These are phyloP conservation scores for Rhizodiscina lignyota DNA, from an alignment of 495 filamentous ascomycete genomes.

Conservation along the genomic window DNA sequence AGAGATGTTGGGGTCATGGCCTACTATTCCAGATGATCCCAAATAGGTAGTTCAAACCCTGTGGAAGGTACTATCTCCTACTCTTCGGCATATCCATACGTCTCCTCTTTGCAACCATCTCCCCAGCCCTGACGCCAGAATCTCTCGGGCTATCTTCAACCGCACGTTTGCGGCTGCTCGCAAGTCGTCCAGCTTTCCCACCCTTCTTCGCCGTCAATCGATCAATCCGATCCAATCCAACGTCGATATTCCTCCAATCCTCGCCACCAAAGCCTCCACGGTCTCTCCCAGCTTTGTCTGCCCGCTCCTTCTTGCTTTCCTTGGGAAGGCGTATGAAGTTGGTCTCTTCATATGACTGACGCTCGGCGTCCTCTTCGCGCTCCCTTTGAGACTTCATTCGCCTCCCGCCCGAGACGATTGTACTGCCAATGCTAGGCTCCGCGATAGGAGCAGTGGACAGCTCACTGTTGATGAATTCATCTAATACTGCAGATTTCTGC, in stretches of 20 bases:
- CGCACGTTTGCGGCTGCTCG: slow-evolving; percentile 66
- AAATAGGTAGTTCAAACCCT: too few relatives aligned
- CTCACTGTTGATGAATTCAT: slow-evolving; percentile 72
- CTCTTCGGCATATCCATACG: too few relatives aligned
- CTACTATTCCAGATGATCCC: too few relatives aligned
- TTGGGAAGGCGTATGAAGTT: slow-evolving; percentile 75
- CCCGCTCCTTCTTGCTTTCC: slow-evolving; percentile 46
- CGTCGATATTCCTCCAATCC: slow-evolving; percentile 63
- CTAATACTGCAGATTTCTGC: slow-evolving; percentile 57
- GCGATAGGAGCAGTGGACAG: slow-evolving; percentile 61
- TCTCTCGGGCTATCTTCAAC: slow-evolving; percentile 38
- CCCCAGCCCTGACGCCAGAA: too few relatives aligned
- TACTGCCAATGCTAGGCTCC: slow-evolving; percentile 70
- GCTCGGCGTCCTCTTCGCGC: slow-evolving; percentile 51
- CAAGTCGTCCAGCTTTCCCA: slow-evolving; percentile 43
- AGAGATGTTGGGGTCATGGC: too few relatives aligned
- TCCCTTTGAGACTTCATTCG: slow-evolving; percentile 55
- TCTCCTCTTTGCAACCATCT: too few relatives aligned
- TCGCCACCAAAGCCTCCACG: slow-evolving; percentile 56
- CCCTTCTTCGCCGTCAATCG: slow-evolving; percentile 47
- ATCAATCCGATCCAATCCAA: slow-evolving; percentile 63
- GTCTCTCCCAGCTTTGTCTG: slow-evolving; percentile 30
- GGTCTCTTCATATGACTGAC: slow-evolving; percentile 64
- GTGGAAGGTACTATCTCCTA: too few relatives aligned
- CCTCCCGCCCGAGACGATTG: slow-evolving; percentile 55